Percentiles rank a stretch among this genome's conserved stretches.
Evolutionary conservation across 2,329 filamentous ascomycete genomes (phyloP).

Genomic region (Purpureocillium takamizusanense): DNA sequence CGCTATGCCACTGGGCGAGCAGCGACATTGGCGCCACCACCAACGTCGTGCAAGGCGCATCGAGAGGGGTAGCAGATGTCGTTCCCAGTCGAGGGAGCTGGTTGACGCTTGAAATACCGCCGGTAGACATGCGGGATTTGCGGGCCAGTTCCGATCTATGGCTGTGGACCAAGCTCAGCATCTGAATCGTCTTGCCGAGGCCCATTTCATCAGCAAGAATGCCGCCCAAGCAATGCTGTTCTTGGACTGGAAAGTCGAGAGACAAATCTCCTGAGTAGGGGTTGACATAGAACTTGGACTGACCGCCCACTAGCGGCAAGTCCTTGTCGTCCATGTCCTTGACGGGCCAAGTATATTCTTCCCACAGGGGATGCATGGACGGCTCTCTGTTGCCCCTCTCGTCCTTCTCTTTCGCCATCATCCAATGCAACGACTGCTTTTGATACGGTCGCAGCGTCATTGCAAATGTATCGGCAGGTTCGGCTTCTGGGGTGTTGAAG

Average conservation of each 20-base stretch:
- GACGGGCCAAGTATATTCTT: constrained; percentile 83
- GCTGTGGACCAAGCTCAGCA: constrained; percentile 86
- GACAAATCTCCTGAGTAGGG: constrained; percentile 94
- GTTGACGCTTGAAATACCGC: constrained; percentile 38
- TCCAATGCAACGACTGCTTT: constrained; percentile 92
- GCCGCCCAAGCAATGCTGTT: constrained; percentile 89
- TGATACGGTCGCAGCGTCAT: constrained; percentile 87
- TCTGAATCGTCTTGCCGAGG: constrained; percentile 95
- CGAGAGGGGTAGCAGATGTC: constrained; percentile 46
- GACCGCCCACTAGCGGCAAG: constrained; percentile 54
- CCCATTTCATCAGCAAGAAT: constrained; percentile 97
- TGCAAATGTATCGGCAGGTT: constrained; percentile 72
- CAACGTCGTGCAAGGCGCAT: constrained; percentile 80
- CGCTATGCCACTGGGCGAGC: constrained; percentile 93
- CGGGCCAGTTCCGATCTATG: constrained; percentile 54
- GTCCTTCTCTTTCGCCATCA: constrained; percentile 87
- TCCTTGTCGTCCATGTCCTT: constrained; percentile 81
- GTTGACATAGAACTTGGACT: constrained; percentile 83
- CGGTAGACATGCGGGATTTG: constrained; percentile 21
- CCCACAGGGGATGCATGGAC: constrained; percentile 96
- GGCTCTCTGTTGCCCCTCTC: constrained; percentile 59
- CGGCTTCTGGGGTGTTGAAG: constrained; percentile 79
- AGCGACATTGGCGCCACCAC: constrained; percentile 97
- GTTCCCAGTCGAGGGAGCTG: constrained; percentile 53
- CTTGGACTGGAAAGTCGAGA: constrained; percentile 82